Evolutionary conservation across 192 early-diverging fungal species (phyloP).

Genomic region (Diversispora epigaea): DNA sequence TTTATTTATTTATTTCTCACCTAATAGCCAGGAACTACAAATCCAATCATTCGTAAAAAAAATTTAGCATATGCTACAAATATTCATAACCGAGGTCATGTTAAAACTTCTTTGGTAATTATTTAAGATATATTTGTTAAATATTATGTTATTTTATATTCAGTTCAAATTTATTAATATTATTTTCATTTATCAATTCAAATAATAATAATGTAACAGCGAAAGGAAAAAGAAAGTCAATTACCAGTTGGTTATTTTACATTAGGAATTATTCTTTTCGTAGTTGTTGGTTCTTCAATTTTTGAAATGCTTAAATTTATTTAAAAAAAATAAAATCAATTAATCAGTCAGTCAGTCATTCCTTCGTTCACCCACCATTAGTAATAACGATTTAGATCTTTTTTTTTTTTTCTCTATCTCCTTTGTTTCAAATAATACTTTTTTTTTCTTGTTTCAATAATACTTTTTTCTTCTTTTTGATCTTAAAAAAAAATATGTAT

Average conservation of each 20-base stretch:
- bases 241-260: constrained; percentile 4
- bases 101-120: neutral
- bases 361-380: too few relatives aligned
- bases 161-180: neutral
- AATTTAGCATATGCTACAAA: neutral
- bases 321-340: neutral
- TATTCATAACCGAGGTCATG: neutral
- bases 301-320: constrained; percentile 25
- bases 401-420: too few relatives aligned
- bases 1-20: too few relatives aligned
- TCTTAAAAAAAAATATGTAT: too few relatives aligned
- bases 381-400: too few relatives aligned
- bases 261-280: constrained; percentile 20
- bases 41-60: neutral
- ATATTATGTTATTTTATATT: neutral
- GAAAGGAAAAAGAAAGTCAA: neutral
- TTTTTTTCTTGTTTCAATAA: too few relatives aligned
- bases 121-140: neutral
- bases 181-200: neutral
- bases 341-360: too few relatives aligned
- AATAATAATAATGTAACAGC: neutral
- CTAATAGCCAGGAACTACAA: neutral
- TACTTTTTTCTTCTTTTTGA: too few relatives aligned
- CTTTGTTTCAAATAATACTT: too few relatives aligned
- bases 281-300: constrained; percentile 13